Base-by-base conservation (phyloP, 179 eudicot species). In the Gypsophila paniculata region DNA sequence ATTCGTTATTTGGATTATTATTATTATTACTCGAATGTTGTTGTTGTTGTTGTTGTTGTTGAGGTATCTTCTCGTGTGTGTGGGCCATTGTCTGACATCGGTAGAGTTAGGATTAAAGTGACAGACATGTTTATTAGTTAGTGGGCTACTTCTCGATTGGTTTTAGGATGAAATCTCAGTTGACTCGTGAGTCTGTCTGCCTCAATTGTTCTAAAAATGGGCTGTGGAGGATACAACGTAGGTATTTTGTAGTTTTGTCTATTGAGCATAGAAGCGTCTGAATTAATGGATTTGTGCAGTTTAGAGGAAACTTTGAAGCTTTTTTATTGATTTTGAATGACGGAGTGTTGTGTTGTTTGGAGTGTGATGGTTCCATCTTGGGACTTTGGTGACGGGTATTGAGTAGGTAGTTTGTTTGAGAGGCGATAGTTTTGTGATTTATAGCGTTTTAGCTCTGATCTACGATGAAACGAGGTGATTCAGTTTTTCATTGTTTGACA, bases 401-500 rank as follows among this genome's bases (percentile, higher is more conserved):
- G 59, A 29, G 22, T 71, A 68, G 12, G 61, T 65, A 22, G 54
- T 69, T 65, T 21, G 54, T 69, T 63, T 7, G 57, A 59, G 77
- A 68, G 54, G 11, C 49, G 7, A 12, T 58, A 29, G 49, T 32
- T 72, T 67, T 74, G 57, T 5, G 25, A 21, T 49, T 51, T 61
- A 14, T 10, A 34, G 38, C 12, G 9, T 6, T 42, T 34, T 59
- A 9, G 68, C 15, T 25, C 12, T 19, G 39, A 19, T 25, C 42
- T 75, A 22, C 22, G 14, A 10, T 49, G 38, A 67, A 12, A 23
- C 14, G 48, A 59, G 38, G 38, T 61, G 42, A 38, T 62, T 9
- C 65, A 58, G 64, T 22, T 51, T n/a, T n/a, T 69, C 52, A 76
- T 68, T 63, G 67, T 18, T 80, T 8, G 51, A 76, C 88, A 94